Evolutionary conservation across 1,284 basidiomycete species (phyloP), one percentile per base, ranked within the genome.

Genomic region (Tilletia caries): DNA sequence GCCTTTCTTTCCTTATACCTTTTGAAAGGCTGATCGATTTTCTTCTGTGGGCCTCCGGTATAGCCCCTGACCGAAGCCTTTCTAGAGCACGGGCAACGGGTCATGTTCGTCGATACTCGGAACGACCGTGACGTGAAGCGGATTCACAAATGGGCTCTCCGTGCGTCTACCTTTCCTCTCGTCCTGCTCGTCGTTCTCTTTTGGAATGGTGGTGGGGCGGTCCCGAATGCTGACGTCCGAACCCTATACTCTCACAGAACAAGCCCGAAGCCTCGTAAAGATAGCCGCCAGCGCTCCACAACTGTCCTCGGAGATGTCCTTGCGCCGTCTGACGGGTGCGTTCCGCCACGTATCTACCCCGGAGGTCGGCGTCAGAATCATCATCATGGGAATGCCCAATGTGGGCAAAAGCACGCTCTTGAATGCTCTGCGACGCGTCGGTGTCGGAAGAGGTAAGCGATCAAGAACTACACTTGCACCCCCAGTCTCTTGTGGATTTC

Each of bases 381-480:
- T 83, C 58, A 76, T 82, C 5, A 64, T 83, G 15, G 95, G 95
- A 29, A 98, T 98, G 95, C 95, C 95, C 3, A 98, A 98, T 82
- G 94, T 98, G 52, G 96, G 96, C 64, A 99, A 98, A 85, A 96
- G 93, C 33, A 94, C 92, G 2, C 85, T 98, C 66, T 85, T 98
- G 18, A 98, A 98, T 81, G 89, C 92, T 0, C 86, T 98, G n/a
- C 88, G 96, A 52, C 89, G 90, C 77, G 90, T 90, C 72, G 95
- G 95, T 3, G 91, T 95, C 37, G 87, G 88, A 71, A 93, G 92
- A 81, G 91, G 93, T n/a, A 68, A 50, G 75, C 8, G 2, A 41
- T 1, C 8, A n/a, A n/a, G n/a, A n/a, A n/a, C n/a, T n/a, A n/a
- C n/a, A n/a, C n/a, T n/a, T n/a, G n/a, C n/a, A n/a, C n/a, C n/a